Evolutionary conservation across 148 eudicot genomes (phyloP), one percentile per base, ranked within the genome.

Genomic region (Mesembryanthemum crystallinum): DNA sequence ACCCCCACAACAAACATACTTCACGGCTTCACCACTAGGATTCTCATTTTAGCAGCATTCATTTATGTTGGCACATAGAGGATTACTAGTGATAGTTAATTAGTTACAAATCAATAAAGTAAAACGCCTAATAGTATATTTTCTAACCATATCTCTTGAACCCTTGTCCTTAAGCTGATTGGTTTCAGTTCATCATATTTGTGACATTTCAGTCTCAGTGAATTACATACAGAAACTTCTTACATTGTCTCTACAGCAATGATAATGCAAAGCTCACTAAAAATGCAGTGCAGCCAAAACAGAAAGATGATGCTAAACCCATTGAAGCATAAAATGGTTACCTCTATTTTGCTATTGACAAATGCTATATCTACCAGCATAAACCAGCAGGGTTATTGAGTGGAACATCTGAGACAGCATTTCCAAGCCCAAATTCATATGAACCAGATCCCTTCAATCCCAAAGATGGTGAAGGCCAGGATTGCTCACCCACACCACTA

Each of bases 281-380:
- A 39, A 17, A 52, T 25, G 24, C 29, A 54, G 37, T 27, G 43
- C 57, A 52, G 18, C 32, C 61, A 69, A 52, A 39, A 54, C 65
- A 75, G 27, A 57, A 43, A 39, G 60, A 75, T 27, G 60, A 75
- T 27, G 51, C 25, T 29, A 42, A 32, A 32, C 25, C 66, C 23
- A 12, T 63, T 49, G 43, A 63, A 74, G 74, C n/a, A n/a, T 8
- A 21, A 39, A 52, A 6, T n/a, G 33, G 69, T 74, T 79, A 91
- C 96, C 98, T 88, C 92, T 87, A 85, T 81, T 83, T 82, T 91
- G 77, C 76, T 77, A 77, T 83, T 91, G 87, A 91, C 84, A 79
- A 83, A 87, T 85, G 71, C 80, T 85, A 77, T 86, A 88, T 78
- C 92, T 89, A 79, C 94, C 98, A 82, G 87, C 91, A 88, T 84